Conservation (phyloP, 331 rosid species). For the Acacia concinna region DNA sequence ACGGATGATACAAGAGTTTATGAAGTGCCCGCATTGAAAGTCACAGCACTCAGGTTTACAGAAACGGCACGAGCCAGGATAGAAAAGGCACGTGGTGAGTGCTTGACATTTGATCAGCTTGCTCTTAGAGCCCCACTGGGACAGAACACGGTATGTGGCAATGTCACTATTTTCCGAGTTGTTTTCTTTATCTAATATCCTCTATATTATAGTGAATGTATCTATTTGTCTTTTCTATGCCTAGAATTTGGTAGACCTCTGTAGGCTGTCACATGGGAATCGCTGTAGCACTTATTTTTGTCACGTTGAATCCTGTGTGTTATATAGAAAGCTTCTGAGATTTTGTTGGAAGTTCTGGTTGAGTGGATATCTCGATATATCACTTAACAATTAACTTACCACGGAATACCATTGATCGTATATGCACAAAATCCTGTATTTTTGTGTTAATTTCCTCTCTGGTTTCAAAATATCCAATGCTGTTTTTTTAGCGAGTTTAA, state of each 20-base stretch:
- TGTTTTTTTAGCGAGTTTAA: not conserved
- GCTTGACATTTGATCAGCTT: conserved; percentile 85
- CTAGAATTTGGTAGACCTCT: conserved; percentile 1
- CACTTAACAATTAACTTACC: not conserved
- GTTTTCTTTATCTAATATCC: not conserved
- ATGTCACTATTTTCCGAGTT: not conserved
- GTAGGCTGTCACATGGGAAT: not conserved
- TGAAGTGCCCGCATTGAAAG: conserved; percentile 79
- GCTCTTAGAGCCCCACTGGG: conserved; percentile 83
- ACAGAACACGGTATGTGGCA: conserved; percentile 67
- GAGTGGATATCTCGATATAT: not conserved
- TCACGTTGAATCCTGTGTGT: not conserved
- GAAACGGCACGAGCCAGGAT: conserved; percentile 93
- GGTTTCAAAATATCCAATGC: not conserved
- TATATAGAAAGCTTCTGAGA: not conserved
- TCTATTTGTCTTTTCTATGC: not conserved
- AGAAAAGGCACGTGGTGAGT: conserved; percentile 89
- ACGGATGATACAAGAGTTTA: conserved; percentile 73
- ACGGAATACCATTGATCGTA: not conserved
- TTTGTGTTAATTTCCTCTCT: not conserved
- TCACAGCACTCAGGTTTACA: conserved; percentile 80
- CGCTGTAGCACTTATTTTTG: not conserved
- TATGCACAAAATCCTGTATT: not conserved
- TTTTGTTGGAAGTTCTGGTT: not conserved
- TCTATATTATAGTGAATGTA: not conserved